Evolutionary conservation across 768 basidiomycete species (phyloP), one percentile per base, ranked within the genome.

Genomic region (Porphyrellus cyaneotinctus): DNA sequence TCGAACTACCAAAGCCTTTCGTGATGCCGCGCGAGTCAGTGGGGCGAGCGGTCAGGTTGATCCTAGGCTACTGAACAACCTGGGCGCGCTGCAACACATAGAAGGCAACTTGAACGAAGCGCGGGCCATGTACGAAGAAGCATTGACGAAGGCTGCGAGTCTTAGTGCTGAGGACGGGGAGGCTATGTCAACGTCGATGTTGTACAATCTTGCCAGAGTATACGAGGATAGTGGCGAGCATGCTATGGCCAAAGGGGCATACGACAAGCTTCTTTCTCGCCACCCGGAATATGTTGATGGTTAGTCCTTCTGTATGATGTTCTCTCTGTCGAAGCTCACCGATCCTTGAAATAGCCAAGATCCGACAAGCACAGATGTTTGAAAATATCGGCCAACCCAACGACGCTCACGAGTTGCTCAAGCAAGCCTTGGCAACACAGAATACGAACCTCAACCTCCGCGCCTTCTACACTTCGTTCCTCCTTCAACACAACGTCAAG

Each of bases 241-340:
- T 6, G 76, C 70, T 2, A 76, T 85, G 54, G 95, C 95, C 2
- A 85, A 78, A 57, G 90, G 88, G 58, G 92, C 91, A 2, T 98
- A 95, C 61, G 82, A 86, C 43, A 92, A 93, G 69, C 76, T 98
- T 10, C 70, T 97, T 32, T 74, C 82, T n/a, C 78, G 88, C 48
- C 95, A 98, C 75, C 92, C 95, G 1, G 97, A 98, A 71, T 97
- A 95, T 65, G 81, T 94, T 22, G 95, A 97, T 65, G 95, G 95
- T 95, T 59, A 43, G 87, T 74, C 31, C 48, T 45, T 33, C 30
- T n/a, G 42, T 47, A 18, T 0, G 9, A 26, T 36, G 8, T 20
- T 8, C 26, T 38, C 33, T 32, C 6, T 49, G 14, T 11, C 30
- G n/a, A 37, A 36, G 7, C 5, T 17, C 6, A 35, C 53, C 68